Evolutionary conservation across 2,329 filamentous ascomycete species (phyloP).

Genomic region (Cladosporium halotolerans): DNA sequence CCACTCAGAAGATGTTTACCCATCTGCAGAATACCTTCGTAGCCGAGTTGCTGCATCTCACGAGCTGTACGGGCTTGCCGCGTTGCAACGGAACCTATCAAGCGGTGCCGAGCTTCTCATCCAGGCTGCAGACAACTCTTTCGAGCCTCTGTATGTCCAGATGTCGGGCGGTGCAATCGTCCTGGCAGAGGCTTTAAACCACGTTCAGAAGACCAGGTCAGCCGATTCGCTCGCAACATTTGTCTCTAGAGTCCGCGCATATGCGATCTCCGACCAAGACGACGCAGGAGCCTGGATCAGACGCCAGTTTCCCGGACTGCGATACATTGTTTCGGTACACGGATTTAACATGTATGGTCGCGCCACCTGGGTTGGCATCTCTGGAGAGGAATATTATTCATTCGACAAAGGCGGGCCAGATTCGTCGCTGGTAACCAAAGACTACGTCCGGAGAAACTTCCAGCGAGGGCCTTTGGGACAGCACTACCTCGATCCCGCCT

Average conservation of each 20-base stretch:
- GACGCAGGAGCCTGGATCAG: slow-evolving; percentile 54
- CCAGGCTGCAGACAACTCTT: slow-evolving; percentile 13
- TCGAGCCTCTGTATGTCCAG: slow-evolving; percentile 42
- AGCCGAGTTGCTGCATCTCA: slow-evolving; percentile 29
- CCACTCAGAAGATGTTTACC: slow-evolving; percentile 31
- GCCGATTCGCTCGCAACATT: slow-evolving; percentile 31
- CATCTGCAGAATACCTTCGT: slow-evolving; percentile 15
- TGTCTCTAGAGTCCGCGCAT: slow-evolving; percentile 42
- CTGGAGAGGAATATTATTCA: slow-evolving; percentile 41
- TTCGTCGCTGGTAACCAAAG: slow-evolving; percentile 40
- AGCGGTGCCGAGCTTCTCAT: slow-evolving; percentile 16
- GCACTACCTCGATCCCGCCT: slow-evolving; percentile 40
- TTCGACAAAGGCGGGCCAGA: slow-evolving; percentile 48
- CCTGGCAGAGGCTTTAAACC: slow-evolving; percentile 44
- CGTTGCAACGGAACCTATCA: slow-evolving; percentile 22
- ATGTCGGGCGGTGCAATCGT: slow-evolving; percentile 49
- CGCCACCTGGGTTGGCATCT: slow-evolving; percentile 54
- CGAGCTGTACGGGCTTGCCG: slow-evolving; percentile 31
- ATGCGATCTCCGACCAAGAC: slow-evolving; percentile 56
- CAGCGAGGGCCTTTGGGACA: slow-evolving; percentile 45
- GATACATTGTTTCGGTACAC: slow-evolving; percentile 52
- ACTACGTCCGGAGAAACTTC: slow-evolving; percentile 50
- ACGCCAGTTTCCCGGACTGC: slow-evolving; percentile 46
- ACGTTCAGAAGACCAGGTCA: slow-evolving; percentile 29
- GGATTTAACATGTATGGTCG: slow-evolving; percentile 51